Base-by-base conservation (phyloP, 768 basidiomycete species). In the Boletus reticuloceps region DNA sequence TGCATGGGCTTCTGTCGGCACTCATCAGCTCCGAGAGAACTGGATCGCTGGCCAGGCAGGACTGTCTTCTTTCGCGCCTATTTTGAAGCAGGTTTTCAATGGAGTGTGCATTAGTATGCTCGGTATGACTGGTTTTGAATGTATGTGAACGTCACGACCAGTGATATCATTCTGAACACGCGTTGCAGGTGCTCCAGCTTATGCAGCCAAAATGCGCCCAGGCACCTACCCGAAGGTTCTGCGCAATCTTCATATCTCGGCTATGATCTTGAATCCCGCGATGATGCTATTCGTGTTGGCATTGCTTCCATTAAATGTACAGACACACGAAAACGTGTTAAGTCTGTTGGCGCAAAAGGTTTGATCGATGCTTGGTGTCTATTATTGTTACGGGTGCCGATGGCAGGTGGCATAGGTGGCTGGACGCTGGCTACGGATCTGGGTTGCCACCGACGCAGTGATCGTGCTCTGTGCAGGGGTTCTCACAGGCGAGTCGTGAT, bases 391-490 rank as follows among this genome's bases (percentile, higher is more conserved):
- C 39, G 51, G 47, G 37, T 47, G 10, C 17, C 19, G 53, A 54
- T 39, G 19, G 50, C 22, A 11, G 3, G 9, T 27, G n/a, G 6
- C 22, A 13, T 54, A 85, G 85, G 75, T 74, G 1, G 83, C 79
- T 1, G 85, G 85, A 1, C 70, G 65, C 14, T 89, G 86, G 86
- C 63, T 91, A 22, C 73, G 85, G 16, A 76, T 75, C 13, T 82
- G 81, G 76, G 73, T 88, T 12, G 85, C 83, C 1, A 75, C 82
- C 0, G 88, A 91, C 59, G 85, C 87, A 4, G 76, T 85, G 43
- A 66, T 86, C n/a, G 88, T 89, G 14, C 76, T 91, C 3, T 86
- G 83, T 53, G 88, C 85, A 2, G 87, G 86, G 1, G 82, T 89
- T 27, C 74, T 90, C 9, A 84, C 86, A 39, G 88, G 88, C 77